Evolutionary conservation across 768 basidiomycete species (phyloP).

Genomic region (Phanerodontia chrysosporium): DNA sequence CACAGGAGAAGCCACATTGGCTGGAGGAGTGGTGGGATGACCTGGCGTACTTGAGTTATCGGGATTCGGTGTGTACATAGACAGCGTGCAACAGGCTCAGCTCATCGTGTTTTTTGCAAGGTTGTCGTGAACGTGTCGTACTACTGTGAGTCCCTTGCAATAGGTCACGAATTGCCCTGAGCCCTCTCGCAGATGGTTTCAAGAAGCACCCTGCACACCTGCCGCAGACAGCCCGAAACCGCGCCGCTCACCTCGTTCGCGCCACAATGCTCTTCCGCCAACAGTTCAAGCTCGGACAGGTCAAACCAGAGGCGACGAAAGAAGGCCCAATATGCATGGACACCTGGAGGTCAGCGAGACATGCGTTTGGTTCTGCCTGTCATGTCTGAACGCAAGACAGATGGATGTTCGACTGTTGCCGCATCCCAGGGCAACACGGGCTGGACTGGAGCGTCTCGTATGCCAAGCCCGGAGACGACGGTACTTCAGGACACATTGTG

Average conservation of each 20-base stretch:
- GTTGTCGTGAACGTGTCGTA: slow-evolving; percentile 93
- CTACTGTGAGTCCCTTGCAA: slow-evolving; percentile 57
- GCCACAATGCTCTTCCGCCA: slow-evolving; percentile 73
- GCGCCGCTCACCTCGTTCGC: slow-evolving; percentile 70
- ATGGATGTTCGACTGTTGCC: slow-evolving; percentile 92
- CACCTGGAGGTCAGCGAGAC: slow-evolving; percentile 58
- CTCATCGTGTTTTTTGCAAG: slow-evolving; percentile 28
- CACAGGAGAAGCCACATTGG: slow-evolving; percentile 67
- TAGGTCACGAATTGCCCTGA: background rate
- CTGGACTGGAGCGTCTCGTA: slow-evolving; percentile 54
- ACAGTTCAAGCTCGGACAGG: slow-evolving; percentile 58
- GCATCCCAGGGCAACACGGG: slow-evolving; percentile 69
- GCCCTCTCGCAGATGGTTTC: slow-evolving; percentile 61
- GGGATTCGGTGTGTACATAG: slow-evolving; percentile 63
- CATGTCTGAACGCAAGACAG: slow-evolving; percentile 30
- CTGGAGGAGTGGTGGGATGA: slow-evolving; percentile 96
- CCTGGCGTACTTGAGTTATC: slow-evolving; percentile 72
- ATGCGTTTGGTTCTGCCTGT: background rate
- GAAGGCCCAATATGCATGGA: slow-evolving; percentile 83
- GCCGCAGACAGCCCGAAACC: slow-evolving; percentile 50
- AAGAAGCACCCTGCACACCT: slow-evolving; percentile 59
- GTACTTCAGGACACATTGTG: slow-evolving; percentile 73
- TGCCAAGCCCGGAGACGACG: slow-evolving; percentile 50
- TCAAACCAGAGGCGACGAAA: slow-evolving; percentile 61
- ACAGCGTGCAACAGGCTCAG: background rate